These are phyloP conservation scores for Galium porrigens DNA, from an alignment of 305 asterid genomes.

Conservation along the genomic window DNA sequence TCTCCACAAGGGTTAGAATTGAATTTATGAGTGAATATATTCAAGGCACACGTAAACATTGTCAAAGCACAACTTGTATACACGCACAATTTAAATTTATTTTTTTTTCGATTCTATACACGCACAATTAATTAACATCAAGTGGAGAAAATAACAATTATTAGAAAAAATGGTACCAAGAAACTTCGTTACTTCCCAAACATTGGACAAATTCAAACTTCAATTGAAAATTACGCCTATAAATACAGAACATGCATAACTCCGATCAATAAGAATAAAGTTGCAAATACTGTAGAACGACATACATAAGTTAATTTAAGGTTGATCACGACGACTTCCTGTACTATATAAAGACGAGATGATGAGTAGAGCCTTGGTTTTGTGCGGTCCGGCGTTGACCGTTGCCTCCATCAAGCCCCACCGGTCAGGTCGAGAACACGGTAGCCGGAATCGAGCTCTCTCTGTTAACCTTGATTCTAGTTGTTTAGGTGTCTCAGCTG, in stretches of 20 bases:
- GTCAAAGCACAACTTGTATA: not conserved
- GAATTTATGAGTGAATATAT: no score
- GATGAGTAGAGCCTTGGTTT: slow-evolving; percentile 4
- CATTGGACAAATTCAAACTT: not conserved
- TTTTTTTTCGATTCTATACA: no score
- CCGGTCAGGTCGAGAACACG: not conserved
- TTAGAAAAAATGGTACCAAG: not conserved
- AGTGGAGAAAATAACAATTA: not conserved
- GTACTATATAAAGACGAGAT: not conserved
- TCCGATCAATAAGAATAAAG: not conserved
- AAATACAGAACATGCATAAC: not conserved
- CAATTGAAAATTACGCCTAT: not conserved
- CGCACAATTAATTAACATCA: not conserved
- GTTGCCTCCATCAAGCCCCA: not conserved
- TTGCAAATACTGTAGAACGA: not conserved
- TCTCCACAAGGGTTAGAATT: no score
- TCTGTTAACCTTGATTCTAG: not conserved
- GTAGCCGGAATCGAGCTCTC: not conserved
- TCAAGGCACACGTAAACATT: not conserved
- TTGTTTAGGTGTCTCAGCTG: slow-evolving; percentile 7
- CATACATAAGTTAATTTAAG: not conserved
- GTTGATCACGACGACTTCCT: not conserved
- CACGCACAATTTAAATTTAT: no score
- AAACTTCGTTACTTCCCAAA: not conserved
- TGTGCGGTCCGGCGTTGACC: slow-evolving; percentile 1